These are phyloP conservation scores for Cladosporium colombiae DNA, from an alignment of 2,329 filamentous ascomycete species.

Conservation along the genomic window DNA sequence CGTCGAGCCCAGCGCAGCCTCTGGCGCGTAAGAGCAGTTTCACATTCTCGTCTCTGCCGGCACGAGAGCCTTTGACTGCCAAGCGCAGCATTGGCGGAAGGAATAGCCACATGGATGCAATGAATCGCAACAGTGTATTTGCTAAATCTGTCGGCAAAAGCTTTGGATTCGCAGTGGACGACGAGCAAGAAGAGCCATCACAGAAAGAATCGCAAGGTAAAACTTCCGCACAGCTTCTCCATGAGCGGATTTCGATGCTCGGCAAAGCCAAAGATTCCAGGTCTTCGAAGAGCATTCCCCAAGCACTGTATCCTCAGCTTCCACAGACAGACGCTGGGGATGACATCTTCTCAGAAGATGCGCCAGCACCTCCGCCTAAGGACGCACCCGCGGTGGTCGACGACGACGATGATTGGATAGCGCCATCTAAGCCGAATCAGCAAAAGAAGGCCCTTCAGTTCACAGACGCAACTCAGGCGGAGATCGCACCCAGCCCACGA, in stretches of 20 bases:
- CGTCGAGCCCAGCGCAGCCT: constrained; percentile 72
- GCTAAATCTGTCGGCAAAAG: constrained; percentile 70
- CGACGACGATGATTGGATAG: constrained; percentile 63
- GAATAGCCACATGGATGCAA: constrained; percentile 71
- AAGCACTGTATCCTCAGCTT: constrained; percentile 43
- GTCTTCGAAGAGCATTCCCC: constrained; percentile 43
- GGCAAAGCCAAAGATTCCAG: constrained; percentile 55
- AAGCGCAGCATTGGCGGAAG: constrained; percentile 80
- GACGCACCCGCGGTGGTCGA: constrained; percentile 24
- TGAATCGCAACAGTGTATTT: constrained; percentile 67
- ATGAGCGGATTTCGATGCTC: constrained; percentile 85
- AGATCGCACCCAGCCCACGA: constrained; percentile 31
- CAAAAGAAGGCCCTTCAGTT: constrained; percentile 12
- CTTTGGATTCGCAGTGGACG: constrained; percentile 58
- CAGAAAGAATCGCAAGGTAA: constrained; percentile 60
- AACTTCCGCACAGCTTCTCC: constrained; percentile 88
- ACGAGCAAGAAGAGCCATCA: constrained; percentile 50
- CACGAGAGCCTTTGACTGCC: constrained; percentile 78
- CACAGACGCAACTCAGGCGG: not conserved
- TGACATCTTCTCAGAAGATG: not conserved
- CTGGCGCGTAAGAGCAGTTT: constrained; percentile 90
- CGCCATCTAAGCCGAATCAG: constrained; percentile 42
- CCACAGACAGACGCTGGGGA: constrained; percentile 24
- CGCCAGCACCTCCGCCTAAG: constrained; percentile 11
- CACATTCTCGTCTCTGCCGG: constrained; percentile 89